Conservation (phyloP, 305 asterid genomes). For the Fraxinus baroniana region DNA sequence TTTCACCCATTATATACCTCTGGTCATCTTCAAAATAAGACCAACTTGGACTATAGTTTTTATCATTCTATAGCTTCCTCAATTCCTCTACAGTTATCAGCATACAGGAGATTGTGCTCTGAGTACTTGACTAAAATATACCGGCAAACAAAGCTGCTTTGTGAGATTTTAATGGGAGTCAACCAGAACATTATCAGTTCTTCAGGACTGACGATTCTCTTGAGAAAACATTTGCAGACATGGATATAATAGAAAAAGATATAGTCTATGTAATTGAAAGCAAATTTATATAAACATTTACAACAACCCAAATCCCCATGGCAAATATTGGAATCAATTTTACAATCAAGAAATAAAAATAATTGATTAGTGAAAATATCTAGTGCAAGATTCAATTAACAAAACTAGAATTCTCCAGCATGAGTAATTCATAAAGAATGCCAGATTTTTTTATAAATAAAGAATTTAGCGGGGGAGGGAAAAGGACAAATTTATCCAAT, state of each 20-base stretch:
- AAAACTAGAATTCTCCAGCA: background rate
- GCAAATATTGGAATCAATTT: background rate
- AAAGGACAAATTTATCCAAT: background rate
- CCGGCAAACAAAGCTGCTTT: background rate
- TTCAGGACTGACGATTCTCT: background rate
- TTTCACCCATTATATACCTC: background rate
- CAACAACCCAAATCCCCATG: background rate
- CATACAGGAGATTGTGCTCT: background rate
- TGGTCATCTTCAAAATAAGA: background rate
- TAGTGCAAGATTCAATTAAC: background rate
- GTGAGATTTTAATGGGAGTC: background rate
- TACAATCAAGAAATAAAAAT: background rate
- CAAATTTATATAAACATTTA: background rate
- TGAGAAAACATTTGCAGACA: background rate
- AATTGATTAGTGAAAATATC: background rate
- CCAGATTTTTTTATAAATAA: background rate
- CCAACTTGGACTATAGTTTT: background rate
- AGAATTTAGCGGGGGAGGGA: background rate
- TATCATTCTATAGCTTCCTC: background rate
- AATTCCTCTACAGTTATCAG: background rate
- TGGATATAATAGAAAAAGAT: background rate
- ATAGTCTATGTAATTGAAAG: background rate
- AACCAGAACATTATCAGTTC: background rate
- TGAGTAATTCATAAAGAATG: background rate
- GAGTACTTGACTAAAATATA: background rate